Evolutionary conservation across 2,329 filamentous ascomycete species (phyloP).

Genomic region (Penicillium crustosum): DNA sequence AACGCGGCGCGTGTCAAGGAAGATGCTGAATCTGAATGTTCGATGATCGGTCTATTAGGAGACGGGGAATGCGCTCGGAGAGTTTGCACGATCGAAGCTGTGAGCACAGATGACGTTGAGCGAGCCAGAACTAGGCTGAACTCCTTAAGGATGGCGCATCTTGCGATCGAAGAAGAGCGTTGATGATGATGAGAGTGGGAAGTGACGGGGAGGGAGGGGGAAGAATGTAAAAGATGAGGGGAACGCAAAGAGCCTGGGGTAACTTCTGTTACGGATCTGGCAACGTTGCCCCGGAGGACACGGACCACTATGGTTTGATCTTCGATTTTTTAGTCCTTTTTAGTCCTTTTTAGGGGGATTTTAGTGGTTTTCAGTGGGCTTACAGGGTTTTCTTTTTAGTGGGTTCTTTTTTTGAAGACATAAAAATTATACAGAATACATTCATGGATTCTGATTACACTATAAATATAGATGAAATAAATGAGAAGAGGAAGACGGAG

Average conservation of each 20-base stretch:
- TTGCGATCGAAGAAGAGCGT: slow-evolving; percentile 4
- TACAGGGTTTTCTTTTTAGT: too few species aligned
- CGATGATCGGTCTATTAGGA: background rate
- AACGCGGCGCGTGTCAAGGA: background rate
- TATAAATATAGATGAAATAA: background rate
- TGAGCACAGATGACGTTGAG: slow-evolving; percentile 36
- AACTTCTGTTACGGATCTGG: slow-evolving; percentile 25
- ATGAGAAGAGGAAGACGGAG: background rate
- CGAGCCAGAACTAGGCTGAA: slow-evolving; percentile 20
- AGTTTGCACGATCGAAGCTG: slow-evolving; percentile 12
- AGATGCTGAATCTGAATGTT: background rate
- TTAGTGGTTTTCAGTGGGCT: background rate
- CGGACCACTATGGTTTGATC: slow-evolving; percentile 20
- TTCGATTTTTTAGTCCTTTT: background rate
- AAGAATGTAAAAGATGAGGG: slow-evolving; percentile 9
- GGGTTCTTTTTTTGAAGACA: background rate
- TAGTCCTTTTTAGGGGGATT: background rate
- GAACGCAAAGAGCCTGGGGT: slow-evolving; percentile 14
- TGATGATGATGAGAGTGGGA: slow-evolving; percentile 16
- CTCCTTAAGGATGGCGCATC: slow-evolving; percentile 31
- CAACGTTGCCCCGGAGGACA: slow-evolving; percentile 29
- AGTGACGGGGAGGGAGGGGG: slow-evolving; percentile 13
- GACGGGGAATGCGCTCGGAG: slow-evolving; percentile 19
- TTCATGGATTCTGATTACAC: too few species aligned
- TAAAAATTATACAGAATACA: background rate